These are phyloP conservation scores for Sporopachydermia lactativora DNA, from an alignment of 805 yeast genomes.

Conservation along the genomic window DNA sequence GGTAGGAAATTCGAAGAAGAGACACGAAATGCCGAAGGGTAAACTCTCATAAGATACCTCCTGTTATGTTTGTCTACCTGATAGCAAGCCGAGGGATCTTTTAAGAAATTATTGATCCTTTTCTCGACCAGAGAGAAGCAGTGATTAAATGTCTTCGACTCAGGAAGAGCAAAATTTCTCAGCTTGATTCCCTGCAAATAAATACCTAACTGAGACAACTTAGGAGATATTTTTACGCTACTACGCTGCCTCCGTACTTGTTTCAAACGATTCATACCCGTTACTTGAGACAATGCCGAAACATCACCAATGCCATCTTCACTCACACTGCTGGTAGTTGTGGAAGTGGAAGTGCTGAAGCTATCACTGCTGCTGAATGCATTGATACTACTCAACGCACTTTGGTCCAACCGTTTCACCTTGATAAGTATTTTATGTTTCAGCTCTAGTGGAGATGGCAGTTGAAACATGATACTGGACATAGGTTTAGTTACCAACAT, in stretches of 20 bases:
- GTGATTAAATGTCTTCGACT: conserved; percentile 67
- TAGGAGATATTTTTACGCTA: conserved; percentile 21
- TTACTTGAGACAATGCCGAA: too few relatives aligned
- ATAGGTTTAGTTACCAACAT: conserved; percentile 30
- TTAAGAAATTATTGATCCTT: conserved; percentile 43
- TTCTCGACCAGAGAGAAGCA: conserved; percentile 82
- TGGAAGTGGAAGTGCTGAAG: conserved; percentile 20
- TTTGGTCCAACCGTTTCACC: conserved; percentile 41
- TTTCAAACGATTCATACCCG: not conserved
- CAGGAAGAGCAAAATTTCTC: conserved; percentile 73
- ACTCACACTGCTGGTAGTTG: conserved; percentile 15
- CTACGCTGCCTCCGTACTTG: conserved; percentile 3
- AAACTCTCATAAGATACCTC: conserved; percentile 62
- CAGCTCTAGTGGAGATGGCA: conserved; percentile 67
- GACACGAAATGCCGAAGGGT: conserved; percentile 71
- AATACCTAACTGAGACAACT: conserved; percentile 48
- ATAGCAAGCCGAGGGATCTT: conserved; percentile 38
- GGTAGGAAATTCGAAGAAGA: conserved; percentile 78
- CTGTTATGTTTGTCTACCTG: conserved; percentile 68
- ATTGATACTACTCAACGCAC: conserved; percentile 14
- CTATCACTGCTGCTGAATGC: conserved; percentile 10
- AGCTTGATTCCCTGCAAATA: conserved; percentile 67
- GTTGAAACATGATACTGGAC: conserved; percentile 13
- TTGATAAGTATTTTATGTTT: conserved; percentile 64
- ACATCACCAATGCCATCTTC: conserved; percentile 21